Conservation (phyloP, 148 eudicot genomes). For the Dianthus caryophyllus region DNA sequence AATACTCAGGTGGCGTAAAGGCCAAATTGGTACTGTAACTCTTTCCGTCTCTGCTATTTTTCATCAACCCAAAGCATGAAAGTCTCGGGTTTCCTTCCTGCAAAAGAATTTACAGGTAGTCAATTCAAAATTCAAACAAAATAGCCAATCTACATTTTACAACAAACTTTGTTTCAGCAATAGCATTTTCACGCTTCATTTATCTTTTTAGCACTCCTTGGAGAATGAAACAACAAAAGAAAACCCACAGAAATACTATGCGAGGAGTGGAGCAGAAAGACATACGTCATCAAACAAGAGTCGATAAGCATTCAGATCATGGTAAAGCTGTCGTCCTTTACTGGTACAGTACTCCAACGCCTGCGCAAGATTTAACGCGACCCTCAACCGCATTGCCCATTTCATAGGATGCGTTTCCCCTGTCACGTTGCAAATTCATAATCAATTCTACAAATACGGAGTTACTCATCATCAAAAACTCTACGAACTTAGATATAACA, state of each 20-base stretch:
- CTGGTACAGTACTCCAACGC: constrained; percentile 90
- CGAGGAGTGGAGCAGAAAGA: constrained; percentile 2
- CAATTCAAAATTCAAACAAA: too few species aligned
- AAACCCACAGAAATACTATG: neutral
- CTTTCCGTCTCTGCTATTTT: constrained; percentile 96
- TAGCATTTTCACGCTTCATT: too few species aligned
- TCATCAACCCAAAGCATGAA: constrained; percentile 97
- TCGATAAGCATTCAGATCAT: constrained; percentile 96
- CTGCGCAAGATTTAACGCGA: constrained; percentile 86
- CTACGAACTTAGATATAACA: too few species aligned
- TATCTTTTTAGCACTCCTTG: too few species aligned
- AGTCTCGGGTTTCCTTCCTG: constrained; percentile 88
- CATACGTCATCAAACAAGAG: constrained; percentile 85
- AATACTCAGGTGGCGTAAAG: constrained; percentile 94
- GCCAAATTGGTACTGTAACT: constrained; percentile 98
- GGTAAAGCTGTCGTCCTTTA: constrained; percentile 85
- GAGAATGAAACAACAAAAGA: neutral
- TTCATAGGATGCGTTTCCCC: constrained; percentile 95
- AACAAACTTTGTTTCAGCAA: too few species aligned
- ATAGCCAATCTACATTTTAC: too few species aligned
- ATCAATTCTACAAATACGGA: neutral
- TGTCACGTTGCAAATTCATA: constrained; percentile 28
- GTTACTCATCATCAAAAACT: too few species aligned
- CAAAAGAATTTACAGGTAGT: constrained; percentile 1
- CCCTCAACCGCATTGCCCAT: constrained; percentile 97